These are phyloP conservation scores for Citropsis articulata DNA, from an alignment of 345 rosid species.

Conservation along the genomic window DNA sequence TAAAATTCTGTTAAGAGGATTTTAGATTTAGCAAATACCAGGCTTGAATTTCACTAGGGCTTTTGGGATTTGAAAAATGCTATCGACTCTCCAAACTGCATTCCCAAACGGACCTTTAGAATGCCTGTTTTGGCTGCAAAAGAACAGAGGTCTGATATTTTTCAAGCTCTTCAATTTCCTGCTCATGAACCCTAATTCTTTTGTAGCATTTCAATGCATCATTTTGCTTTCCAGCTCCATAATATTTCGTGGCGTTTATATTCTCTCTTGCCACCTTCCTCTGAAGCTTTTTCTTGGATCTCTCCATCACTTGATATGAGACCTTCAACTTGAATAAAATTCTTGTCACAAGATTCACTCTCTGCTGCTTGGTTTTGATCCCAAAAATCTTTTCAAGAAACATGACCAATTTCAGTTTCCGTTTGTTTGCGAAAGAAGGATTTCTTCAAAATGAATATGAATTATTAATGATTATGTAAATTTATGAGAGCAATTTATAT, in stretches of 20 bases:
- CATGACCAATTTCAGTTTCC: not conserved
- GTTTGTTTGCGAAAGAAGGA: no score
- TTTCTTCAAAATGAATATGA: no score
- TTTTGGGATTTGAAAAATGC: not conserved
- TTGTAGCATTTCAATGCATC: not conserved
- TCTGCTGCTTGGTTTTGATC: not conserved
- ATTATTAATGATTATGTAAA: no score
- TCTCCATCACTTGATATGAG: not conserved
- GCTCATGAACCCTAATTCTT: not conserved
- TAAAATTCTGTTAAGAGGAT: no score
- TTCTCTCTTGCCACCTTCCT: not conserved
- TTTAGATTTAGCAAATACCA: no score
- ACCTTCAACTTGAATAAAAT: conserved; percentile 1
- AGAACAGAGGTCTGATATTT: not conserved
- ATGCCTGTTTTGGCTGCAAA: not conserved
- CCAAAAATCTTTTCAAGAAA: not conserved
- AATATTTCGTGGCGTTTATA: not conserved
- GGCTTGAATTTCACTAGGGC: no score
- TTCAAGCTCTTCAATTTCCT: not conserved
- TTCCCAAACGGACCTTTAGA: not conserved
- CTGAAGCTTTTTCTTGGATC: not conserved
- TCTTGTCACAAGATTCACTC: not conserved
- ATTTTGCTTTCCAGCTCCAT: not conserved
- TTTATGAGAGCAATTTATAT: no score
- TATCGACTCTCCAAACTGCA: not conserved